Evolutionary conservation across 1,139 yeast species (phyloP).

Genomic region (Protomyces lactucae-debilis): DNA sequence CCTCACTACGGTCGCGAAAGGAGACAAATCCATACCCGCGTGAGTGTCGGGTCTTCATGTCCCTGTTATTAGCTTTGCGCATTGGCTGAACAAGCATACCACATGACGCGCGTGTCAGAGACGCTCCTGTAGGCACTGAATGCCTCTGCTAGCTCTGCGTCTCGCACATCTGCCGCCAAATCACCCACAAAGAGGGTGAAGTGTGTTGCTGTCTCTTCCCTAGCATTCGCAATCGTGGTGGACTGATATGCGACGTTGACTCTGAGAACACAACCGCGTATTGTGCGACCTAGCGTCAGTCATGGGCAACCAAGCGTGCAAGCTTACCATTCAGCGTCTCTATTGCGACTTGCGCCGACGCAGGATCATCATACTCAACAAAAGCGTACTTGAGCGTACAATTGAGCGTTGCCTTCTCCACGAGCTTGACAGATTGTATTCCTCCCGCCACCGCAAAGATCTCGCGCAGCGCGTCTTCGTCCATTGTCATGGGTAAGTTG

Average conservation of each 20-base stretch:
- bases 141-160: slow-evolving; percentile 58
- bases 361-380: slow-evolving; percentile 61
- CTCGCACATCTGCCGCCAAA: slow-evolving; percentile 74
- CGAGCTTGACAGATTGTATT: slow-evolving; percentile 48
- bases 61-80: slow-evolving; percentile 37
- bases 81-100: slow-evolving; percentile 42
- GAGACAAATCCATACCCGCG: slow-evolving; percentile 94
- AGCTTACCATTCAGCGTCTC: slow-evolving; percentile 57
- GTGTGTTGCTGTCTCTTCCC: slow-evolving; percentile 40
- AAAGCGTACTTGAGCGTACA: slow-evolving; percentile 78
- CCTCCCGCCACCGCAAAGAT: slow-evolving; percentile 61
- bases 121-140: slow-evolving; percentile 60
- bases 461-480: slow-evolving; percentile 58
- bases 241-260: slow-evolving; percentile 81
- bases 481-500: slow-evolving; percentile 59
- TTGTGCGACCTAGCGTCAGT: slow-evolving; percentile 7
- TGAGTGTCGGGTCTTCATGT: slow-evolving; percentile 86
- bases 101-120: slow-evolving; percentile 87
- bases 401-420: slow-evolving; percentile 13
- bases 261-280: slow-evolving; percentile 41
- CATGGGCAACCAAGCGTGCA: slow-evolving; percentile 28
- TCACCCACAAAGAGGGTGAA: slow-evolving; percentile 84
- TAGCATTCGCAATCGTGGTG: slow-evolving; percentile 42
- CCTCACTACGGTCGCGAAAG: slow-evolving; percentile 60
- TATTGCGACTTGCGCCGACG: slow-evolving; percentile 60